Percentiles rank a stretch among this genome's conserved stretches.
phyloP scores from a whole-genome alignment of 768 basidiomycete genomes.

The Goffeauzyma gilvescens region DNA sequence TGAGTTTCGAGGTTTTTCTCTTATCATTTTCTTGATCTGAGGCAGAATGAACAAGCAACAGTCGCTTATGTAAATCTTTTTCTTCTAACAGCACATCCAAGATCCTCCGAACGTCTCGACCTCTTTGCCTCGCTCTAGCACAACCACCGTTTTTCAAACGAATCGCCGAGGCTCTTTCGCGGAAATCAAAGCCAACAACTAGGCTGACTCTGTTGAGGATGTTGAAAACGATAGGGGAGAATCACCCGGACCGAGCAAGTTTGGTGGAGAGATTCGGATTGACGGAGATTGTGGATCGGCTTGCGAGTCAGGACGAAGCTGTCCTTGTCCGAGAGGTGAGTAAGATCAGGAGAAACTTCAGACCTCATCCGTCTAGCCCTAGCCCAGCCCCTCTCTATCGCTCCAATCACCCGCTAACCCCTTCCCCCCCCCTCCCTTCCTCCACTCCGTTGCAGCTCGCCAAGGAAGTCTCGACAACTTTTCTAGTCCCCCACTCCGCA shows the following conservation, averaged over 20 bases:
- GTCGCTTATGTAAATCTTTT: not conserved
- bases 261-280: conserved; percentile 68
- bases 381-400: not conserved
- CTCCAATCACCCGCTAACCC: not conserved
- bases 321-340: conserved; percentile 67
- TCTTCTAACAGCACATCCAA: conserved; percentile 44
- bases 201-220: conserved; percentile 76
- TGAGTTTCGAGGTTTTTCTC: conserved; percentile 10
- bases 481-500: conserved; percentile 14
- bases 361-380: not conserved
- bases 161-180: conserved; percentile 57
- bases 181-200: conserved; percentile 63
- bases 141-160: conserved; percentile 71
- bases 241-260: conserved; percentile 63
- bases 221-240: conserved; percentile 66
- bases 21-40: not conserved
- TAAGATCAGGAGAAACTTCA: not conserved
- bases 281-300: conserved; percentile 55
- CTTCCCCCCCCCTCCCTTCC: not conserved
- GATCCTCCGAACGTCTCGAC: conserved; percentile 60
- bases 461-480: conserved; percentile 25
- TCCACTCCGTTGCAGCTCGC: conserved; percentile 13
- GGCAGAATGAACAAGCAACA: no score
- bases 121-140: conserved; percentile 56
- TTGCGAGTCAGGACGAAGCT: conserved; percentile 71